A percentile compares a stretch with the other conserved stretches of the same genome.
phyloP scores from a whole-genome alignment of 768 basidiomycete species.

The Suillus ampliporus region DNA sequence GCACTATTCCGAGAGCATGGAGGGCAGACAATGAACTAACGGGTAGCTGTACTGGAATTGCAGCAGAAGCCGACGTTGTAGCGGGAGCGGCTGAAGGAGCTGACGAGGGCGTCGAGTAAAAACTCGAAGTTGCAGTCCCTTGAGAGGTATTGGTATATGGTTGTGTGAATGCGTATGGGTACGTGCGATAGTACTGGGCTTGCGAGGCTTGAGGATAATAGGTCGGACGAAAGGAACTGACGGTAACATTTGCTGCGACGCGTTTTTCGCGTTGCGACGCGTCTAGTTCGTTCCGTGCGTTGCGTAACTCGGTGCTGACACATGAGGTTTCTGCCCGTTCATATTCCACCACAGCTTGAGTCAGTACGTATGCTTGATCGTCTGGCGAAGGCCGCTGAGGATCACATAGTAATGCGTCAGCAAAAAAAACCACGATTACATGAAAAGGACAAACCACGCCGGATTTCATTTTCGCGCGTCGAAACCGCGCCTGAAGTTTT shows the following conservation, averaged over 20 bases:
- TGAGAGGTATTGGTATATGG: conserved; percentile 46
- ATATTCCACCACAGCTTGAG: conserved; percentile 66
- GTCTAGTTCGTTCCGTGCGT: conserved; percentile 68
- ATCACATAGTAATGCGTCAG: conserved; percentile 11
- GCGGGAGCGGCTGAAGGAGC: conserved; percentile 39
- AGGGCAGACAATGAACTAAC: conserved; percentile 61
- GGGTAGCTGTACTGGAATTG: conserved; percentile 74
- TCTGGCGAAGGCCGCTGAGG: conserved; percentile 63
- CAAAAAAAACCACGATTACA: background rate
- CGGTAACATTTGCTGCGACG: conserved; percentile 37
- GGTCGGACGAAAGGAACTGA: conserved; percentile 46
- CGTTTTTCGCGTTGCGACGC: conserved; percentile 74
- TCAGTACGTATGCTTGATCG: conserved; percentile 66
- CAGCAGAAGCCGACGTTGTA: conserved; percentile 40
- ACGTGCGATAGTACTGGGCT: conserved; percentile 65
- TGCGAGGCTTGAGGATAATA: conserved; percentile 43
- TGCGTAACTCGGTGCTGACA: conserved; percentile 64
- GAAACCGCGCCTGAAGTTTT: conserved; percentile 63
- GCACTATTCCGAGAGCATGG: conserved; percentile 74
- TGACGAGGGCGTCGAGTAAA: conserved; percentile 36
- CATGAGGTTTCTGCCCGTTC: conserved; percentile 67
- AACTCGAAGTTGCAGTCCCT: conserved; percentile 24
- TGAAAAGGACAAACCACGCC: conserved; percentile 55
- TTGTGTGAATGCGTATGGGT: conserved; percentile 69
- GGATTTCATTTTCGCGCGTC: conserved; percentile 53